Conservation (phyloP, 192 early-diverging fungal species). For the Rhizoclosmatium globosum region DNA sequence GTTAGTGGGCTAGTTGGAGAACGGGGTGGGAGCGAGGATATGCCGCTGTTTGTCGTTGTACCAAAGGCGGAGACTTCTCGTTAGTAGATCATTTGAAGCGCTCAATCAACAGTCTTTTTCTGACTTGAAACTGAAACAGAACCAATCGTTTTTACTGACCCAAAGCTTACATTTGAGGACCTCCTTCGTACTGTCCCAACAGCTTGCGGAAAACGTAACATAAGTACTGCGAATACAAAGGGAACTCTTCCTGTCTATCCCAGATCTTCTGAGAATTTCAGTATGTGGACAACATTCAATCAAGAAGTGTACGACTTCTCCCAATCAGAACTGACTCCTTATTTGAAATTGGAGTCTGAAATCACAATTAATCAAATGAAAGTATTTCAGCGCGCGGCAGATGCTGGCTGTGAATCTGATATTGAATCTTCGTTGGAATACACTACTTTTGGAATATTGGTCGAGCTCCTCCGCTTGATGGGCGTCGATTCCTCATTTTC, state of each 20-base stretch:
- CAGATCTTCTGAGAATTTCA: neutral
- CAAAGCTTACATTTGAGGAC: neutral
- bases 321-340: neutral
- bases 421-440: neutral
- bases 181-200: neutral
- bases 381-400: neutral
- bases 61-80: conserved; percentile 8
- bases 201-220: neutral
- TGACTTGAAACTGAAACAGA: too few relatives aligned
- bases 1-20: neutral
- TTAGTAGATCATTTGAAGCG: neutral
- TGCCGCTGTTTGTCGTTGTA: neutral
- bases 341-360: neutral
- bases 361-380: neutral
- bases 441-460: neutral
- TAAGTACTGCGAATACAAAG: neutral
- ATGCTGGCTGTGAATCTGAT: neutral
- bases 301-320: neutral
- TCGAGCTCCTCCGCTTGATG: neutral
- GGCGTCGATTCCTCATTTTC: neutral
- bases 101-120: too few relatives aligned
- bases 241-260: neutral
- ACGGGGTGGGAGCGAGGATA: neutral
- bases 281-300: neutral
- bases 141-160: too few relatives aligned